phyloP scores from a whole-genome alignment of 345 rosid species.

The Arabidopsis thaliana region DNA sequence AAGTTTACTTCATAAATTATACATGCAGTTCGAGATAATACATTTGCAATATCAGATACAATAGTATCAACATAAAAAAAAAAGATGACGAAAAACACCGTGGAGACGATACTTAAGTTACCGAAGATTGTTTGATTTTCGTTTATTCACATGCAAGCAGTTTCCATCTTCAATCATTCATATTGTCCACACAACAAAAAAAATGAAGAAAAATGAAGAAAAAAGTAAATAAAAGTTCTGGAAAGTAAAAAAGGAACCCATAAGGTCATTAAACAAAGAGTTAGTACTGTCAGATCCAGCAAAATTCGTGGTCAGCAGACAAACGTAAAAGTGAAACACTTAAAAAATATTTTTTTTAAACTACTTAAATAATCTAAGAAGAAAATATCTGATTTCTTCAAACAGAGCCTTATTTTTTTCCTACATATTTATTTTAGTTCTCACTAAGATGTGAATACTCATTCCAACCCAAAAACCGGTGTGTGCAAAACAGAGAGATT shows the following conservation, averaged over 20 bases:
- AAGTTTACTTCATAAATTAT: too few relatives aligned
- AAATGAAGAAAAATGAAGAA: background rate
- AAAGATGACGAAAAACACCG: too few relatives aligned
- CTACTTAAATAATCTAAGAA: conserved; percentile 30
- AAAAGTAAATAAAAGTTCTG: conserved; percentile 5
- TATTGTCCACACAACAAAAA: background rate
- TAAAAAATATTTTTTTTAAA: background rate
- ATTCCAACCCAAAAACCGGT: conserved; percentile 89
- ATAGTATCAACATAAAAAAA: too few relatives aligned
- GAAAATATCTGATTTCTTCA: conserved; percentile 18
- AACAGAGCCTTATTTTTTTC: background rate
- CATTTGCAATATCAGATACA: too few relatives aligned
- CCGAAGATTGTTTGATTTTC: too few relatives aligned
- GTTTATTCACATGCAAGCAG: too few relatives aligned
- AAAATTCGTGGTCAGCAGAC: conserved; percentile 38
- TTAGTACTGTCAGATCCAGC: conserved; percentile 43
- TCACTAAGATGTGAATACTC: conserved; percentile 43
- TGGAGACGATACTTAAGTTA: too few relatives aligned
- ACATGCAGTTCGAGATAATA: too few relatives aligned
- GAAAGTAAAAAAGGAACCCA: conserved; percentile 36
- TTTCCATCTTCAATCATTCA: background rate
- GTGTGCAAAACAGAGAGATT: conserved; percentile 75
- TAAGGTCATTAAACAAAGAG: conserved; percentile 31
- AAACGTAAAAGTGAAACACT: conserved; percentile 32
- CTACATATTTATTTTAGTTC: background rate